phyloP scores from a whole-genome alignment of 352 stramenopile species.

The Detonula confervacea region DNA sequence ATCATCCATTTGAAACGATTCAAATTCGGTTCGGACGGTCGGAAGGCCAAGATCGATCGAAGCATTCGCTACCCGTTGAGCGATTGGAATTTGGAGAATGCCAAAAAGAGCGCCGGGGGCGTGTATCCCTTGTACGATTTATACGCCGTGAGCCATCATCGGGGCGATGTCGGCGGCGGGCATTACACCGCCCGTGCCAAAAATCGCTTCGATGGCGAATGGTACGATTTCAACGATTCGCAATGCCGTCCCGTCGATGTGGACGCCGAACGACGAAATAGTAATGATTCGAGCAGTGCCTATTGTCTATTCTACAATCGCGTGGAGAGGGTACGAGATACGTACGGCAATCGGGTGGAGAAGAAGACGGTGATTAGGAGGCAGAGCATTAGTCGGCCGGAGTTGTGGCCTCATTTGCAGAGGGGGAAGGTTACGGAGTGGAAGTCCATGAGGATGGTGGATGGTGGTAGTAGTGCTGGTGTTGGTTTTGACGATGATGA shows the following conservation, averaged over 20 bases:
- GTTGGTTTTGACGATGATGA: neutral
- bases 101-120: slow-evolving; percentile 53
- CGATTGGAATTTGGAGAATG: slow-evolving; percentile 68
- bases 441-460: slow-evolving; percentile 18
- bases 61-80: slow-evolving; percentile 63
- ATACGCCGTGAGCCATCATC: slow-evolving; percentile 97
- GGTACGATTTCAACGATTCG: slow-evolving; percentile 84
- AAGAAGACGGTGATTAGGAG: slow-evolving; percentile 65
- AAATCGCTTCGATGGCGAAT: slow-evolving; percentile 79
- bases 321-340: slow-evolving; percentile 45
- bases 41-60: slow-evolving; percentile 75
- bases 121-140: slow-evolving; percentile 87
- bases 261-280: slow-evolving; percentile 39
- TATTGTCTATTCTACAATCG: slow-evolving; percentile 85
- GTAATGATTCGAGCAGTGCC: slow-evolving; percentile 46
- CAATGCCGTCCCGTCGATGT: slow-evolving; percentile 45
- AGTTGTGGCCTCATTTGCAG: slow-evolving; percentile 84
- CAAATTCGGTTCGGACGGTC: slow-evolving; percentile 89
- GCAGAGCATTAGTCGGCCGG: slow-evolving; percentile 74
- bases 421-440: slow-evolving; percentile 32
- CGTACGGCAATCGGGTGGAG: slow-evolving; percentile 38
- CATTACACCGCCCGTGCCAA: slow-evolving; percentile 90
- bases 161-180: slow-evolving; percentile 91
- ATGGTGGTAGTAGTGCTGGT: neutral
- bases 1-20: slow-evolving; percentile 99